Conservation (phyloP, 371 early-diverging fungal species). For the Mortierella sp. region DNA sequence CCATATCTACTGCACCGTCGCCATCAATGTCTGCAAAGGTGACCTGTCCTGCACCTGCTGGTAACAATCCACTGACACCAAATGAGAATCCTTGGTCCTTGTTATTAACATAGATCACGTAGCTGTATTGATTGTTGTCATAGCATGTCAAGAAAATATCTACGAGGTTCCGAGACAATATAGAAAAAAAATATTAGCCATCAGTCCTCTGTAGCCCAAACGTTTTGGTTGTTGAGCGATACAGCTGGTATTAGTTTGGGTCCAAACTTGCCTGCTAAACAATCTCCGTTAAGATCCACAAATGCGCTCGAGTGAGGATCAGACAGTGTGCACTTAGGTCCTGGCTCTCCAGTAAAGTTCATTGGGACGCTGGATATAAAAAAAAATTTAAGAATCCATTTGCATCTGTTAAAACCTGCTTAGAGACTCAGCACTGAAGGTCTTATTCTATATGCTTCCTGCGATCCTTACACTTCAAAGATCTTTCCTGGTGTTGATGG, state of each 20-base stretch:
- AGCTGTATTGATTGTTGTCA: constrained; percentile 59
- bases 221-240: no score
- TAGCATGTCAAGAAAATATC: constrained; percentile 90
- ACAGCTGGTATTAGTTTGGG: no score
- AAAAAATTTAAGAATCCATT: neutral
- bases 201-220: neutral
- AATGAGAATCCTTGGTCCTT: constrained; percentile 73
- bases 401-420: no score
- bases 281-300: constrained; percentile 93
- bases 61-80: constrained; percentile 69
- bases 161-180: constrained; percentile 10
- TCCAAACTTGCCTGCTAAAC: constrained; percentile 71
- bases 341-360: constrained; percentile 47
- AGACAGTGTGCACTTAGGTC: constrained; percentile 71
- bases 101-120: constrained; percentile 85
- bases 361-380: constrained; percentile 27
- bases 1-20: constrained; percentile 89
- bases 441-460: neutral
- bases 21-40: constrained; percentile 94
- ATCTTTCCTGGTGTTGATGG: constrained; percentile 35
- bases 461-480: constrained; percentile 49
- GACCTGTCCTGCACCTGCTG: constrained; percentile 81
- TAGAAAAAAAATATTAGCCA: no score
- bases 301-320: constrained; percentile 92
- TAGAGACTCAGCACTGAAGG: no score